Percentiles rank a stretch among this genome's conserved stretches.
Evolutionary conservation across 2,329 filamentous ascomycete genomes (phyloP).

Genomic region (Fusarium floridanum): DNA sequence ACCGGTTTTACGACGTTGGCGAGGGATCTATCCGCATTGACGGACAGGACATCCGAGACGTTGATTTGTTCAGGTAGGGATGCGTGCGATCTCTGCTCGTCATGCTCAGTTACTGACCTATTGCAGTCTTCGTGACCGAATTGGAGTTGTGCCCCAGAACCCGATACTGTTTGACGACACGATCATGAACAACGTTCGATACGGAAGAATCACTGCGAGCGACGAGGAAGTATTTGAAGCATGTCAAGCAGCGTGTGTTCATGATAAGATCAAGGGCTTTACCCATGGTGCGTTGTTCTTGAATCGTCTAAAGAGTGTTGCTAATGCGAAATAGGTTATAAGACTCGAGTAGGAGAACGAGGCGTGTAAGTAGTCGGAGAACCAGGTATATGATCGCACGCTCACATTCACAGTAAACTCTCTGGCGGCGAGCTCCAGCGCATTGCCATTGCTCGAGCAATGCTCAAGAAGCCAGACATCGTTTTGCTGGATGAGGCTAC

Average conservation of each 20-base stretch:
- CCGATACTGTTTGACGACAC: constrained; percentile 70
- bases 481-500: constrained; percentile 85
- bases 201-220: constrained; percentile 65
- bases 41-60: constrained; percentile 67
- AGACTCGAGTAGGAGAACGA: constrained; percentile 64
- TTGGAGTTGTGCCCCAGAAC: constrained; percentile 69
- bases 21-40: constrained; percentile 67
- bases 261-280: constrained; percentile 69
- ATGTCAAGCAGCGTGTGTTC: constrained; percentile 68
- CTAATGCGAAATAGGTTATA: constrained; percentile 55
- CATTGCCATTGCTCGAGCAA: constrained; percentile 76
- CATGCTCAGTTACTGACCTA: constrained; percentile 37
- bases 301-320: neutral
- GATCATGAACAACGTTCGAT: constrained; percentile 71
- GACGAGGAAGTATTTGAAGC: constrained; percentile 68
- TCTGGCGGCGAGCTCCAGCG: constrained; percentile 77
- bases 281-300: constrained; percentile 57
- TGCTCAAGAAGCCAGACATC: constrained; percentile 80
- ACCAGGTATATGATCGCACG: neutral
- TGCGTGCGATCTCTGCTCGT: neutral
- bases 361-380: constrained; percentile 55
- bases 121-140: constrained; percentile 63
- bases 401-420: constrained; percentile 62
- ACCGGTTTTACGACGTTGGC: constrained; percentile 70
- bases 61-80: constrained; percentile 61